Evolutionary conservation across 148 eudicot genomes (phyloP), one percentile per base, ranked within the genome.

Genomic region (Rhododendron vialii): DNA sequence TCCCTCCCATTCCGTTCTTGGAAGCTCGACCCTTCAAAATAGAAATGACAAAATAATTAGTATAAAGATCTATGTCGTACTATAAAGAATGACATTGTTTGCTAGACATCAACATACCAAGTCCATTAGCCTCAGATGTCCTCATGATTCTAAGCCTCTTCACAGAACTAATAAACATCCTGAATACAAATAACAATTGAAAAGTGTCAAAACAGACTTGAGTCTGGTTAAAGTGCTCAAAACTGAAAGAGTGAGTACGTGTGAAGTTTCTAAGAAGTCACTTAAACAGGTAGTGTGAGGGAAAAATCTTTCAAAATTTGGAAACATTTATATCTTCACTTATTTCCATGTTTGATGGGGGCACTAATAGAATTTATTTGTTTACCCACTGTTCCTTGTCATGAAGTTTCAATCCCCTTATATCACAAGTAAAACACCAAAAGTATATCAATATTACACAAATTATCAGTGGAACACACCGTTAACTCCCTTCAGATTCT

Each of bases 121-220:
- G 92, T 80, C 98, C 99, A 87, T 93, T 96, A 79, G 96, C 98
- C n/a, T 95, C 98, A 6, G 94, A 87, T 80, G 93, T 92, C 90
- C 93, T 96, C 98, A 95, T 95, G 88, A 96, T 95, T 87, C 92
- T 88, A 69, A 96, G 94, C 89, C 97, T 93, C 92, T 92, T 94
- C 85, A 95, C 98, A 0, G 98, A 94, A 89, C 85, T 87, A 57
- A 91, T 71, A 87, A 96, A 96, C 97, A 96, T 93, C 93, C 99
- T 96, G 92, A 86, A 85, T 18, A 73, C 47, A 86, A 84, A 74
- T 73, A 14, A 33, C 45, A 84, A 50, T 1, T 47, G 79, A 18
- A 47, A 71, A 28, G 59, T 38, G 38, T 83, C 50, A 82, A 82
- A 82, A 61, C 45, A 45, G 18, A 65, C 2, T 3, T 22, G 7